Evolutionary conservation across 1,139 yeast species (phyloP).

Genomic region (Eremothecium cymbalariae): DNA sequence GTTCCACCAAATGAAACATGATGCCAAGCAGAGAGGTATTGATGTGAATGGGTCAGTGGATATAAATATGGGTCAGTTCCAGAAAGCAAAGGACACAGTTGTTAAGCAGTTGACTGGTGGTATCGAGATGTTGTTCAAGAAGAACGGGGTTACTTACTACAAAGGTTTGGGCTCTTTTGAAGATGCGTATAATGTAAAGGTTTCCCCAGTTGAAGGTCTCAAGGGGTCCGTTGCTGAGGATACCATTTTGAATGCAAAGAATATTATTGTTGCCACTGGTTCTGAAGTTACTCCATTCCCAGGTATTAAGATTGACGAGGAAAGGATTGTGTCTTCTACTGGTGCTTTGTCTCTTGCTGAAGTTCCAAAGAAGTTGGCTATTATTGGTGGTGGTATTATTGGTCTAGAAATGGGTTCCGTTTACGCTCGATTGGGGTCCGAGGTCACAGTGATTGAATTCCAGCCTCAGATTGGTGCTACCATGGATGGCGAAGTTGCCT

Average conservation of each 20-base stretch:
- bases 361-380: slow-evolving; percentile 82
- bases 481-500: slow-evolving; percentile 95
- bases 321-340: slow-evolving; percentile 92
- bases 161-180: slow-evolving; percentile 89
- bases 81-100: slow-evolving; percentile 86
- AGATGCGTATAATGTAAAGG: slow-evolving; percentile 69
- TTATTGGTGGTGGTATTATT: slow-evolving; percentile 99
- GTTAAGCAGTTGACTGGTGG: slow-evolving; percentile 89
- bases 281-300: slow-evolving; percentile 99
- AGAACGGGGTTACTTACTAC: slow-evolving; percentile 88
- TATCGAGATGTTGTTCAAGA: slow-evolving; percentile 88
- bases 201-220: slow-evolving; percentile 81
- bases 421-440: slow-evolving; percentile 89
- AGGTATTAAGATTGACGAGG: slow-evolving; percentile 93
- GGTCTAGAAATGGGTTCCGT: slow-evolving; percentile 99
- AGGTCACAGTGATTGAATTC: slow-evolving; percentile 92
- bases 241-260: slow-evolving; percentile 60
- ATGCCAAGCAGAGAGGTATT: slow-evolving; percentile 82
- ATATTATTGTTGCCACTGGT: slow-evolving; percentile 94
- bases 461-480: slow-evolving; percentile 88
- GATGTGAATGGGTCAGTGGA: slow-evolving; percentile 66
- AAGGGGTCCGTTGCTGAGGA: slow-evolving; percentile 45
- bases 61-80: slow-evolving; percentile 70
- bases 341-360: slow-evolving; percentile 79
- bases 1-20: slow-evolving; percentile 82